Conservation (phyloP, 2,329 filamentous ascomycete genomes). For the Corinectria fuckeliana region DNA sequence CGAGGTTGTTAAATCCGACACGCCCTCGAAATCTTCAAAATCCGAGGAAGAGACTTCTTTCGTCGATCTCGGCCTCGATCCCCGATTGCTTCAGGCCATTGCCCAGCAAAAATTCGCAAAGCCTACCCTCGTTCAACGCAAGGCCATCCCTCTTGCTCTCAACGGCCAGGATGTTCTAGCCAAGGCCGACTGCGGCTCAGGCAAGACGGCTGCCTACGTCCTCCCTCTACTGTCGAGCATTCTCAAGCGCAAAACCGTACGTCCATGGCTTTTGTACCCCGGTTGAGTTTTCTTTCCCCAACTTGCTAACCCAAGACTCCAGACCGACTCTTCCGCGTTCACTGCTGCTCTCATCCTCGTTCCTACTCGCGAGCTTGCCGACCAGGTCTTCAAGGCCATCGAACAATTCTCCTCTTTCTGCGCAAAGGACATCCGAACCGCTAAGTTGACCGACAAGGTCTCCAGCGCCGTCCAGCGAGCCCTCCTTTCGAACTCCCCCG, state of each 20-base stretch:
- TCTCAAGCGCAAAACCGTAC: slow-evolving; percentile 75
- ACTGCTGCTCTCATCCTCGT: slow-evolving; percentile 88
- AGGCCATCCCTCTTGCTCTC: slow-evolving; percentile 86
- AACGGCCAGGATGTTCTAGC: slow-evolving; percentile 90
- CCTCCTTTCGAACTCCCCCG: slow-evolving; percentile 82
- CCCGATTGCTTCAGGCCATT: slow-evolving; percentile 84
- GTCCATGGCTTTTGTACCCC: slow-evolving; percentile 15
- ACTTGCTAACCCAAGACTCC: slow-evolving; percentile 11
- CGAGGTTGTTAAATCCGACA: slow-evolving; percentile 36
- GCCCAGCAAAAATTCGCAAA: slow-evolving; percentile 82
- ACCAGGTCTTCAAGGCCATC: slow-evolving; percentile 84
- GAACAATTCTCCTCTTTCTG: slow-evolving; percentile 82
- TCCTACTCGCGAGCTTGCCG: slow-evolving; percentile 91
- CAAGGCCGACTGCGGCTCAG: slow-evolving; percentile 92
- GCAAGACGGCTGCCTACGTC: slow-evolving; percentile 96
- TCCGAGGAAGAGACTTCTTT: slow-evolving; percentile 63
- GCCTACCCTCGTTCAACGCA: slow-evolving; percentile 87
- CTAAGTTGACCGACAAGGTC: slow-evolving; percentile 90
- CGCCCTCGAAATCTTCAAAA: slow-evolving; percentile 33
- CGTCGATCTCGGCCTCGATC: slow-evolving; percentile 78
- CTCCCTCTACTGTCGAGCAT: slow-evolving; percentile 87
- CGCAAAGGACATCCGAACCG: slow-evolving; percentile 78
- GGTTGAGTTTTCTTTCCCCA: background rate
- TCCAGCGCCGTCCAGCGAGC: slow-evolving; percentile 88
- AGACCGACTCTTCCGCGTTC: slow-evolving; percentile 58